Conservation (phyloP, 352 stramenopile genomes). For the Globisporangium recalcitrans region DNA sequence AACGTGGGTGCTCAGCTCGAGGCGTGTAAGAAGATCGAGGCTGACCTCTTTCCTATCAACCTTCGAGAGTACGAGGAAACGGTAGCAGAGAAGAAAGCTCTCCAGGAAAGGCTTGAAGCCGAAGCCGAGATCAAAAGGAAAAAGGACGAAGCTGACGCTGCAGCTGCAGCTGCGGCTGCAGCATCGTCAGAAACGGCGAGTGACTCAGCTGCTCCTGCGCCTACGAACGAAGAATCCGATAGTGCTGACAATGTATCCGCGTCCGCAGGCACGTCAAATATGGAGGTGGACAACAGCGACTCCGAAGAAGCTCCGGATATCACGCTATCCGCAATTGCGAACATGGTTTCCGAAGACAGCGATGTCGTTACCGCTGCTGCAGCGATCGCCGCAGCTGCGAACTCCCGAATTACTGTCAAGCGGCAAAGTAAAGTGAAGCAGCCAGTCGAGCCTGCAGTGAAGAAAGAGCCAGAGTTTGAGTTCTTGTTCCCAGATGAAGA, state of each 20-base stretch:
- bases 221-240: conserved; percentile 24
- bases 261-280: conserved; percentile 35
- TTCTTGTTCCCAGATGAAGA: conserved; percentile 67
- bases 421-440: conserved; percentile 22
- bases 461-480: conserved; percentile 43
- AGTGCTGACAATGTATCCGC: conserved; percentile 20
- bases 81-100: conserved; percentile 33
- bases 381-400: conserved; percentile 40
- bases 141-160: conserved; percentile 28
- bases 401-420: conserved; percentile 39
- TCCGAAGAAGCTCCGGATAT: conserved; percentile 72
- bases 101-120: conserved; percentile 31
- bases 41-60: conserved; percentile 62
- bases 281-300: conserved; percentile 83
- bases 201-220: conserved; percentile 8
- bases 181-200: conserved; percentile 2
- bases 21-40: conserved; percentile 58
- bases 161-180: not conserved
- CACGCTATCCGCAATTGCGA: conserved; percentile 76
- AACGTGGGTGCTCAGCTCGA: conserved; percentile 34
- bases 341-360: conserved; percentile 82
- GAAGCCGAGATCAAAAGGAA: conserved; percentile 48
- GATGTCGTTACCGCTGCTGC: conserved; percentile 53
- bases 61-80: conserved; percentile 65
- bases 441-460: conserved; percentile 9